Conservation (phyloP, 2,329 filamentous ascomycete species). For the Annulohypoxylon truncatum region DNA sequence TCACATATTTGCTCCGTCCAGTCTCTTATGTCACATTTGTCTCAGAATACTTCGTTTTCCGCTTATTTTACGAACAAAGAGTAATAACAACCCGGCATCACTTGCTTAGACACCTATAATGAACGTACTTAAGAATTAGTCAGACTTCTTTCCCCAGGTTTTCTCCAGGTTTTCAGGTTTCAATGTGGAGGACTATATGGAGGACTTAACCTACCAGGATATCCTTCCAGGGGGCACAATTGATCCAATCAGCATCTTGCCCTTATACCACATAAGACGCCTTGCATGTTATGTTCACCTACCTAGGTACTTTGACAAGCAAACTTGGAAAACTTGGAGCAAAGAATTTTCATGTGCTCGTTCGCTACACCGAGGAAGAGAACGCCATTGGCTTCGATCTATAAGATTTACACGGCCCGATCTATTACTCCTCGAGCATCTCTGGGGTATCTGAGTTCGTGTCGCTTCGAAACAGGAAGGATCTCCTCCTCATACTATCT, state of each 20-base stretch:
- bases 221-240: neutral
- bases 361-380: constrained; percentile 15
- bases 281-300: neutral
- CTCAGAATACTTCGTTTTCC: too few relatives aligned
- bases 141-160: constrained; percentile 7
- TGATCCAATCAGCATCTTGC: constrained; percentile 1
- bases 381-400: neutral
- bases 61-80: too few relatives aligned
- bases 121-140: too few relatives aligned
- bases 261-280: neutral
- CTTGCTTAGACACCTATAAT: too few relatives aligned
- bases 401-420: neutral
- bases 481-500: neutral
- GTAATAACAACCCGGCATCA: too few relatives aligned
- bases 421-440: neutral
- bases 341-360: constrained; percentile 11
- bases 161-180: neutral
- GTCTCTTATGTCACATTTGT: too few relatives aligned
- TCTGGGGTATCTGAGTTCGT: neutral
- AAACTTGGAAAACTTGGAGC: neutral
- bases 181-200: neutral
- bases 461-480: constrained; percentile 16
- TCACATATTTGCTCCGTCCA: too few relatives aligned
- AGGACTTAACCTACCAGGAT: neutral
- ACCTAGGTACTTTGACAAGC: neutral